These are phyloP conservation scores for Sphenostylis stenocarpa DNA, from an alignment of 306 rosid species.

Conservation along the genomic window DNA sequence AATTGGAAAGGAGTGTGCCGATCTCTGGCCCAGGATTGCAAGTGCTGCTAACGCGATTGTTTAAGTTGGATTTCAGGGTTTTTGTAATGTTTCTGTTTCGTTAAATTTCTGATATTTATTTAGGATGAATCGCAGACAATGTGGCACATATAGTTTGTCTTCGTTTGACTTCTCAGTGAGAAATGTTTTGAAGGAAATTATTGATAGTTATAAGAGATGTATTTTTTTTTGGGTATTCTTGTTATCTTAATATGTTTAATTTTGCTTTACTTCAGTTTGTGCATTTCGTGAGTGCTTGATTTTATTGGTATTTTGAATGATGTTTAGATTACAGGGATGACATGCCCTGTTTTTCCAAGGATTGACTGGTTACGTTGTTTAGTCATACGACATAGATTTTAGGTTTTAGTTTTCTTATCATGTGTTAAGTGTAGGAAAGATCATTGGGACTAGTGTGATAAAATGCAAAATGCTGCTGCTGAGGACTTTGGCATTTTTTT, in stretches of 20 bases:
- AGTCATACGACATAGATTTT: too few species aligned
- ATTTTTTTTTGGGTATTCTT: not conserved
- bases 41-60: conserved; percentile 93
- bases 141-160: conserved; percentile 8
- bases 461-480: too few species aligned
- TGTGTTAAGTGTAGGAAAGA: too few species aligned
- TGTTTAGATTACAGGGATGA: too few species aligned
- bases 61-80: conserved; percentile 22
- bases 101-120: conserved; percentile 5
- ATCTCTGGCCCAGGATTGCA: conserved; percentile 92
- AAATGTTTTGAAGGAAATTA: conserved; percentile 16
- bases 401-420: too few species aligned
- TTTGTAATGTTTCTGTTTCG: conserved; percentile 3
- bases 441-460: too few species aligned
- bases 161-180: not conserved
- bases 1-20: conserved; percentile 91
- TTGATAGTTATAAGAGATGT: not conserved
- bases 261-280: not conserved
- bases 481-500: too few species aligned
- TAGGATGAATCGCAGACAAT: conserved; percentile 3
- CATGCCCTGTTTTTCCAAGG: too few species aligned
- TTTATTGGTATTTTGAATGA: too few species aligned
- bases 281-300: not conserved
- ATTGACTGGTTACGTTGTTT: too few species aligned
- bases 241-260: not conserved